These are phyloP conservation scores for Carex cristatella DNA, from an alignment of 176 grass and related monocot genomes.

Conservation along the genomic window DNA sequence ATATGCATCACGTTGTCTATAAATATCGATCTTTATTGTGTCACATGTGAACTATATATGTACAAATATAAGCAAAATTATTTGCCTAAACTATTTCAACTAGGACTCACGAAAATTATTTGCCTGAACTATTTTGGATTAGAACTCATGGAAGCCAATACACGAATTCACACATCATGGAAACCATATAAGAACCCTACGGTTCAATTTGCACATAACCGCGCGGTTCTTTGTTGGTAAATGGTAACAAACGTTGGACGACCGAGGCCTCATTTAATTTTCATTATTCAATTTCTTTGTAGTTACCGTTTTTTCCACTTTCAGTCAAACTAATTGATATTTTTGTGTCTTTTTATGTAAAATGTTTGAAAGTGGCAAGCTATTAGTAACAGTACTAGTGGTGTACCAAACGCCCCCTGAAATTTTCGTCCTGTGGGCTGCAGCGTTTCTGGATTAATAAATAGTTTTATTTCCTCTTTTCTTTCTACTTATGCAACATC, in stretches of 20 bases:
- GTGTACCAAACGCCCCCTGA: slow-evolving; percentile 15
- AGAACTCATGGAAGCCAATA: not conserved
- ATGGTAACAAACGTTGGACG: not conserved
- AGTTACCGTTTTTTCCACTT: not conserved
- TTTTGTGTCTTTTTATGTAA: not conserved
- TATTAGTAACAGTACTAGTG: not conserved
- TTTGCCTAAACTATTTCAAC: not conserved
- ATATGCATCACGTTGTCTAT: not conserved
- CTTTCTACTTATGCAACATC: not conserved
- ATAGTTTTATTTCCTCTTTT: not conserved
- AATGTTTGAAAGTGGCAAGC: not conserved
- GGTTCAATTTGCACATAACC: not conserved
- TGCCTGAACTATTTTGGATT: not conserved
- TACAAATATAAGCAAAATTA: not conserved
- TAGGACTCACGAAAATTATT: not conserved
- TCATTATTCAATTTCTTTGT: not conserved
- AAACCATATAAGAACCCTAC: not conserved
- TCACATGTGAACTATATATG: too few species aligned
- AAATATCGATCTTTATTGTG: not conserved
- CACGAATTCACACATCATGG: not conserved
- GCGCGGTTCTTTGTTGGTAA: not conserved
- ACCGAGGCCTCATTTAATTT: not conserved
- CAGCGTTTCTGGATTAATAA: not conserved
- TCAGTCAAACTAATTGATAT: not conserved
- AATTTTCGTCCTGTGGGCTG: slow-evolving; percentile 10